Evolutionary conservation across 148 eudicot genomes (phyloP), one percentile per base, ranked within the genome.

Genomic region (Suaeda aralocaspica): DNA sequence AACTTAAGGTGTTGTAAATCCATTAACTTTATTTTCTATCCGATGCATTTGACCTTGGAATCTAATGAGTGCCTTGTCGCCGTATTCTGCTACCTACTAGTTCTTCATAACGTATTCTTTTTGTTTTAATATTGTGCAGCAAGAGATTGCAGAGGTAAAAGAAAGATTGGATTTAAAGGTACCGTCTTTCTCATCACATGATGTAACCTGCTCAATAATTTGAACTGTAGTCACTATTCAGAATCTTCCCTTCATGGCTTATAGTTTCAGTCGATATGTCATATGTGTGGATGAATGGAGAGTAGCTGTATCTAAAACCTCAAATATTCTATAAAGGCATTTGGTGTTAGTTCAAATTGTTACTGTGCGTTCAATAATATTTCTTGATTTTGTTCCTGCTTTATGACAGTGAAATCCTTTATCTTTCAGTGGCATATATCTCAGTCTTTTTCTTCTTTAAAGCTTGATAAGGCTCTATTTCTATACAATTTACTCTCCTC

Each of bases 81-180:
- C 41, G 19, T 16, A 13, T 59, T 9, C 28, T 34, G 25, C 31
- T 75, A 22, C 26, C 9, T 14, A 66, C 24, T 58, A 34, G 13
- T 61, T 34, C 7, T 42, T 33, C 26, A 44, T 42, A 29, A 53
- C 1, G 22, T 22, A 25, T 60, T 48, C 21, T 34, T 21, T 21
- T 28, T 42, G 50, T 45, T 68, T 59, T 82, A 72, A 64, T 70
- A n/a, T 69, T 51, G 49, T 79, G 79, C 92, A 93, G 98, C 74
- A 84, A 75, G 95, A 90, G 74, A 93, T 93, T 76, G 72, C 64
- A 70, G 74, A 68, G 77, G 89, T 79, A 49, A 85, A 80, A 81
- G 78, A 67, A 69, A 66, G 82, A 76, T 84, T 93, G 75, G 84
- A 93, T 76, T 70, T 77, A 59, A 93, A 93, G 96, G 98, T 93